These are phyloP conservation scores for Monilinia fructigena DNA, from an alignment of 2,329 filamentous ascomycete genomes.

Conservation along the genomic window DNA sequence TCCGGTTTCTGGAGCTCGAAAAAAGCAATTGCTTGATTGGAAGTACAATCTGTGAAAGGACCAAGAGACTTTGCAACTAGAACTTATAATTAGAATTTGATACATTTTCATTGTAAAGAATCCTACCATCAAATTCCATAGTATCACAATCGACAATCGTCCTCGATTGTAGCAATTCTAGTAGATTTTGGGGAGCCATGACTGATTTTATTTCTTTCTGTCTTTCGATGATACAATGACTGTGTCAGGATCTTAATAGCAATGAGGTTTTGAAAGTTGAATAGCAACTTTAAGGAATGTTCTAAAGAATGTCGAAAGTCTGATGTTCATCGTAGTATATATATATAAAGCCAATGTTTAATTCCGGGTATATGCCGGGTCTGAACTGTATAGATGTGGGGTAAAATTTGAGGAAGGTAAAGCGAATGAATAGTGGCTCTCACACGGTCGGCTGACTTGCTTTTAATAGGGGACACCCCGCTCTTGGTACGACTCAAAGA, in stretches of 20 bases:
- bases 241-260: background rate
- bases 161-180: constrained; percentile 47
- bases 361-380: constrained; percentile 4
- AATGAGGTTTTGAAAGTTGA: background rate
- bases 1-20: constrained; percentile 47
- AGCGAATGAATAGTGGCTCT: background rate
- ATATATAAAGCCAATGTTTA: background rate
- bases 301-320: background rate
- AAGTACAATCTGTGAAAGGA: constrained; percentile 54
- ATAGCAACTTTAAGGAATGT: background rate
- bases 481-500: background rate
- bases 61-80: constrained; percentile 48
- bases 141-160: constrained; percentile 54
- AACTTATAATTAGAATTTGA: background rate
- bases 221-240: background rate
- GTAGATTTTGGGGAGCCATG: constrained; percentile 37
- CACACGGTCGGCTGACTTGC: background rate
- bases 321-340: background rate
- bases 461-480: background rate
- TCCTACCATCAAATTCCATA: constrained; percentile 48
- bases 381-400: constrained; percentile 7
- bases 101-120: background rate
- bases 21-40: constrained; percentile 55
- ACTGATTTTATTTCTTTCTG: background rate
- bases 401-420: background rate